phyloP scores from a whole-genome alignment of 495 filamentous ascomycete genomes.

The Daldinia decipiens region DNA sequence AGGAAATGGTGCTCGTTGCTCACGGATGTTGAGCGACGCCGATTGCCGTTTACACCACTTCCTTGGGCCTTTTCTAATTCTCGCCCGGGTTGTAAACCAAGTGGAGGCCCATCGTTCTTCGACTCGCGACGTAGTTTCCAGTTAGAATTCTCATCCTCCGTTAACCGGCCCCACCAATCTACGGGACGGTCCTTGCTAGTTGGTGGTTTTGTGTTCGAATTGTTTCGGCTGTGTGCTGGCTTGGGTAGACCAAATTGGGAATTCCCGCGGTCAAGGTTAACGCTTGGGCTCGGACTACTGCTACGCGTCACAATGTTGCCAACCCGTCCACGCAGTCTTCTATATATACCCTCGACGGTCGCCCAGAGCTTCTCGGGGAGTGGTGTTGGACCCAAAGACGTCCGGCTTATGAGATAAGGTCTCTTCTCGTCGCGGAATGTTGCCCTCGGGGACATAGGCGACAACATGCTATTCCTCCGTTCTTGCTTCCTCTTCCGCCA shows the following conservation, averaged over 20 bases:
- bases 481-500: constrained; percentile 56
- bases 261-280: constrained; percentile 61
- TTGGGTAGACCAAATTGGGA: constrained; percentile 61
- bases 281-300: constrained; percentile 52
- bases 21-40: constrained; percentile 40
- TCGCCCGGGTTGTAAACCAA: constrained; percentile 51
- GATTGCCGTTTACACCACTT: constrained; percentile 23
- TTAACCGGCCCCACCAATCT: constrained; percentile 57
- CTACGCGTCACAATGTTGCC: constrained; percentile 51
- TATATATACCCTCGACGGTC: constrained; percentile 51
- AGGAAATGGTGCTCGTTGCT: constrained; percentile 52
- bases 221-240: constrained; percentile 52
- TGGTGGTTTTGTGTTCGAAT: constrained; percentile 41
- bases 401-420: constrained; percentile 54
- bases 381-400: constrained; percentile 56
- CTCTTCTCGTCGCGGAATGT: constrained; percentile 51
- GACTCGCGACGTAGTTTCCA: constrained; percentile 46
- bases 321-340: constrained; percentile 52
- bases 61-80: constrained; percentile 49
- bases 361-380: constrained; percentile 52
- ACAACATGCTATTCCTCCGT: constrained; percentile 57
- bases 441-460: constrained; percentile 53
- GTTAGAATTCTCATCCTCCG: constrained; percentile 51
- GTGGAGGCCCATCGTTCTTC: constrained; percentile 20
- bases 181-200: constrained; percentile 50